phyloP scores from a whole-genome alignment of 2,329 filamentous ascomycete species.

The Teratosphaeria destructans region DNA sequence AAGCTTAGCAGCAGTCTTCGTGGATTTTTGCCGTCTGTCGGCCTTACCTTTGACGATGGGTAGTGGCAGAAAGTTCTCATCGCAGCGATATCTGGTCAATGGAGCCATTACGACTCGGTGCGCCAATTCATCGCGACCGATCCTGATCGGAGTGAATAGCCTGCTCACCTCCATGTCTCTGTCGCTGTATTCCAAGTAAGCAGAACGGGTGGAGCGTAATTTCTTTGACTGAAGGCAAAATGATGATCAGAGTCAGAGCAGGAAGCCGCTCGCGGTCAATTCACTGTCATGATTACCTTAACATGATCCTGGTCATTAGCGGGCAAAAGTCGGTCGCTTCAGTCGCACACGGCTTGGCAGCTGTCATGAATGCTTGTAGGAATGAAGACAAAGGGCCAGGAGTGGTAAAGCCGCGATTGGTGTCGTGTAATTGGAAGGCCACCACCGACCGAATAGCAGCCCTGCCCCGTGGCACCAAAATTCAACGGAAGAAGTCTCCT shows the following conservation, averaged over 20 bases:
- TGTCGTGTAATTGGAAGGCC: not conserved
- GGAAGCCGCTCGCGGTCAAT: not conserved
- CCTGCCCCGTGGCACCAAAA: not conserved
- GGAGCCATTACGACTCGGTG: conserved; percentile 46
- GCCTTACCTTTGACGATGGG: conserved; percentile 6
- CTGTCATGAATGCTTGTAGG: not conserved
- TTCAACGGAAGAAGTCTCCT: not conserved
- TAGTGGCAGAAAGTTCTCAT: conserved; percentile 26
- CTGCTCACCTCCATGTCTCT: not conserved
- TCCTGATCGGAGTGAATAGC: conserved; percentile 29
- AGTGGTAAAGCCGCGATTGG: not conserved
- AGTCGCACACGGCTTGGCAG: not conserved
- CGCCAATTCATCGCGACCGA: conserved; percentile 30
- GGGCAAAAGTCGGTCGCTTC: not conserved
- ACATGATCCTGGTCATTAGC: not conserved
- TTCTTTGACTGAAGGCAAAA: not conserved
- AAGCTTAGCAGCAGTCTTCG: not conserved
- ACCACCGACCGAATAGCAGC: not conserved
- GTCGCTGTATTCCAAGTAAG: not conserved
- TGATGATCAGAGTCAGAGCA: not conserved
- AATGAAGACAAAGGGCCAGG: not conserved
- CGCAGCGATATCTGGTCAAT: conserved; percentile 39
- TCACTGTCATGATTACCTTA: not conserved
- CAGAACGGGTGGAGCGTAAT: not conserved
- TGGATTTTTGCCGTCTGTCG: not conserved